Conservation (phyloP, 768 basidiomycete species). For the Serendipita vermifera region DNA sequence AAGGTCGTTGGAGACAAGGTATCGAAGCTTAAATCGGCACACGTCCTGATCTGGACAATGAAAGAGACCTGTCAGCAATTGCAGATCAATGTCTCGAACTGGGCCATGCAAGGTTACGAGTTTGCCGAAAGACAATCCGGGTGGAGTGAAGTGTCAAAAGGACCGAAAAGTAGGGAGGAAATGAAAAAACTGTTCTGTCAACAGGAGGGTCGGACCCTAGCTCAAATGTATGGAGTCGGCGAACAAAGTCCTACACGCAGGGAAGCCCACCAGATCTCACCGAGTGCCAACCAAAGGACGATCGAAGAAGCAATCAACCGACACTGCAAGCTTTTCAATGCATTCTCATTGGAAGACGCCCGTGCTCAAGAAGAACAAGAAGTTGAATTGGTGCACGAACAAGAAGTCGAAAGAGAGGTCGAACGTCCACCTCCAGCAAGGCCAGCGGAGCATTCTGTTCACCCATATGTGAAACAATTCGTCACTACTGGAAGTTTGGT, state of each 20-base stretch:
- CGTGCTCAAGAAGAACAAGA: conserved; percentile 39
- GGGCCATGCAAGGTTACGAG: conserved; percentile 28
- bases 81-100: conserved; percentile 28
- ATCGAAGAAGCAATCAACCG: background rate
- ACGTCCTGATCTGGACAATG: conserved; percentile 36
- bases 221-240: background rate
- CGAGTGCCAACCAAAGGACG: too few species aligned
- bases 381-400: conserved; percentile 33
- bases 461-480: conserved; percentile 21
- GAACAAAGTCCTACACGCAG: too few species aligned
- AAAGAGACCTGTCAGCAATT: conserved; percentile 33
- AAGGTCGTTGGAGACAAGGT: conserved; percentile 27
- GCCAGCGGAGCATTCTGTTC: conserved; percentile 21
- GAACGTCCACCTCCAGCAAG: conserved; percentile 25
- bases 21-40: conserved; percentile 13
- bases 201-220: background rate
- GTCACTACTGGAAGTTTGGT: conserved; percentile 23
- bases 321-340: background rate
- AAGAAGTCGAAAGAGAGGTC: conserved; percentile 30
- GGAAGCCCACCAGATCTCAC: too few species aligned
- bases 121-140: background rate
- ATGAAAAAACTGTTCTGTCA: background rate
- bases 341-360: conserved; percentile 13
- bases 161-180: background rate
- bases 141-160: background rate